phyloP scores from a whole-genome alignment of 1,284 basidiomycete genomes.

The Ustilago sp. region DNA sequence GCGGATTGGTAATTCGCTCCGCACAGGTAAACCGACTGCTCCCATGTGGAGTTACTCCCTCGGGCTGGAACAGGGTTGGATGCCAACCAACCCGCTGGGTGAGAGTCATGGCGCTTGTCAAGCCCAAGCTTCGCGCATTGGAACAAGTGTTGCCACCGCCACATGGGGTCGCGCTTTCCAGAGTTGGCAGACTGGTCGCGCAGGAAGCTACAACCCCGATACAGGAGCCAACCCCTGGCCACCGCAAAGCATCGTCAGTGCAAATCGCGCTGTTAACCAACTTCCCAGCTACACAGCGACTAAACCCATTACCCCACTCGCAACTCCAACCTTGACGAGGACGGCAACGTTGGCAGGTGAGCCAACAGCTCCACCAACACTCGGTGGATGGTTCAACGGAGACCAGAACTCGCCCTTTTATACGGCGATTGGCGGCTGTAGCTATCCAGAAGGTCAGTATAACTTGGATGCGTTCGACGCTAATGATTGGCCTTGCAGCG shows the following conservation, averaged over 20 bases:
- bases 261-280: conserved; percentile 33
- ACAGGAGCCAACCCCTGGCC: conserved; percentile 45
- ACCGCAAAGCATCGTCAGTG: conserved; percentile 38
- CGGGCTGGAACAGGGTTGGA: conserved; percentile 65
- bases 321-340: conserved; percentile 40
- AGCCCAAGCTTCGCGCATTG: conserved; percentile 25
- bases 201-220: conserved; percentile 38
- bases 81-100: conserved; percentile 50
- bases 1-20: conserved; percentile 74
- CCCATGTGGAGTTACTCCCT: conserved; percentile 68
- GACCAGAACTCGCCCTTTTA: conserved; percentile 33
- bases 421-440: conserved; percentile 49
- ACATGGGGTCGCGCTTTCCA: conserved; percentile 47
- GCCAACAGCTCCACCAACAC: conserved; percentile 33
- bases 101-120: conserved; percentile 40
- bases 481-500: conserved; percentile 50
- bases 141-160: conserved; percentile 17
- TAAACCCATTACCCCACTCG: conserved; percentile 26
- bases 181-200: conserved; percentile 53
- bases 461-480: conserved; percentile 29
- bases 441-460: conserved; percentile 49
- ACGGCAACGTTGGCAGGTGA: conserved; percentile 35
- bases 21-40: conserved; percentile 48
- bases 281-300: conserved; percentile 55
- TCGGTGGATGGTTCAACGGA: conserved; percentile 42